Evolutionary conservation across 805 yeast species (phyloP), one percentile per base, ranked within the genome.

Genomic region (Candida glaebosa): DNA sequence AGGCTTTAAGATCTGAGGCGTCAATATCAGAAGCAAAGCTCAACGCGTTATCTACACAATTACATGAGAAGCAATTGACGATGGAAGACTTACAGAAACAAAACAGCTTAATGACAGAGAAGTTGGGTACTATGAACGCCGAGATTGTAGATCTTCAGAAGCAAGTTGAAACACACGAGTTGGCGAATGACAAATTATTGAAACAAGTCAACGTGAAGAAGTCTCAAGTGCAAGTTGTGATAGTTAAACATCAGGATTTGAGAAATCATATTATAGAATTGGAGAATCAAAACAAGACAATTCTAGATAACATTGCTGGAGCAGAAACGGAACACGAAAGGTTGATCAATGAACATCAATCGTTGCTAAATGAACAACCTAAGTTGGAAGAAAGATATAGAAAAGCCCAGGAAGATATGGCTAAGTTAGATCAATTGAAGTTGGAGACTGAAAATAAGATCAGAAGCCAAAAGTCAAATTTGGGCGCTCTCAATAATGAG

Each of bases 11-110:
- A 51, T 79, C 86, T 40, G 90, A 87, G 52, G 70, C 87, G 1
- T 77, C 87, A 0, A 73, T 86, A 33, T 76, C 85, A 2, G 96
- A 89, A 58, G 95, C 95, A 8, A 84, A 78, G 51, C 76, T 77
- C 53, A 84, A 86, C 58, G 80, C 85, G 4, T 73, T 83, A 36
- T 85, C 87, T 45, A 59, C 79, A 0, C 80, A 84, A 47, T 69
- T 84, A 47, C 79, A 78, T 49, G 77, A 76, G 34, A 65, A 82
- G 39, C 85, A 84, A 51, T 57, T 72, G 3, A 73, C 75, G 15
- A 69, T 83, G 35, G 87, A 83, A 41, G 77, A 75, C 37, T 74
- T 84, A n/a, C 90, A 86, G 62, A 76, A 78, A 54, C 76, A 78
- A 51, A 87, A 84, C 49, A 69, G 77, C 12, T 56, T 75, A 3